Conservation (phyloP, 2,329 filamentous ascomycete genomes). For the Colletotrichum abscissum region DNA sequence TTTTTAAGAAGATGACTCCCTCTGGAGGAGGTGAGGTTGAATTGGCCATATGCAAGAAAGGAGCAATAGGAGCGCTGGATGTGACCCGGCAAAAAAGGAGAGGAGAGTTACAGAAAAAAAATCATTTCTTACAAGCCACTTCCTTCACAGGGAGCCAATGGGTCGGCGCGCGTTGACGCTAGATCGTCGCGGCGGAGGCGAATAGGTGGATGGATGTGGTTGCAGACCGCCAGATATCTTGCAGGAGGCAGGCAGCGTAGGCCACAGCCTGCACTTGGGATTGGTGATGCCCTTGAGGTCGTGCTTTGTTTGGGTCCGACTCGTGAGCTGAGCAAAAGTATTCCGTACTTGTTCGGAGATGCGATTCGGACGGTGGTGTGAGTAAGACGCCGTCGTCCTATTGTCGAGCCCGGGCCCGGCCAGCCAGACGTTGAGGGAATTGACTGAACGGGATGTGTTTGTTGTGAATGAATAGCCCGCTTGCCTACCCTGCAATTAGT, state of each 20-base stretch:
- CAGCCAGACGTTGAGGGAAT: background rate
- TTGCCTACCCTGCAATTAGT: background rate
- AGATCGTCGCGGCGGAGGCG: slow-evolving; percentile 28
- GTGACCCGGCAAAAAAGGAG: background rate
- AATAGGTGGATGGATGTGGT: slow-evolving; percentile 24
- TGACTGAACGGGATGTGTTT: background rate
- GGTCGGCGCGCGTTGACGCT: slow-evolving; percentile 14
- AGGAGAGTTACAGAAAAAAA: background rate
- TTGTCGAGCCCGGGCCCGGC: background rate
- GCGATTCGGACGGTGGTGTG: background rate
- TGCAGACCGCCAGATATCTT: slow-evolving; percentile 33
- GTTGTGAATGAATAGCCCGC: no score
- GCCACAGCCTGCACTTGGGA: slow-evolving; percentile 7
- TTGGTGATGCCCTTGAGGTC: background rate
- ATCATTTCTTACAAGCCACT: slow-evolving; percentile 29
- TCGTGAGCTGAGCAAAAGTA: background rate
- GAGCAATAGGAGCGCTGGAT: slow-evolving; percentile 26
- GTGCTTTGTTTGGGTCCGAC: slow-evolving; percentile 3
- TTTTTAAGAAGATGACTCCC: background rate
- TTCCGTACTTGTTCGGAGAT: background rate
- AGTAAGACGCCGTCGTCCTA: background rate
- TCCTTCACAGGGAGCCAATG: slow-evolving; percentile 30
- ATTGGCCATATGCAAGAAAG: background rate
- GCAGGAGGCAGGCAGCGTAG: slow-evolving; percentile 15
- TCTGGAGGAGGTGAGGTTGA: slow-evolving; percentile 9